Evolutionary conservation across 495 filamentous ascomycete species (phyloP).

Genomic region (Neohortaea acidophila): DNA sequence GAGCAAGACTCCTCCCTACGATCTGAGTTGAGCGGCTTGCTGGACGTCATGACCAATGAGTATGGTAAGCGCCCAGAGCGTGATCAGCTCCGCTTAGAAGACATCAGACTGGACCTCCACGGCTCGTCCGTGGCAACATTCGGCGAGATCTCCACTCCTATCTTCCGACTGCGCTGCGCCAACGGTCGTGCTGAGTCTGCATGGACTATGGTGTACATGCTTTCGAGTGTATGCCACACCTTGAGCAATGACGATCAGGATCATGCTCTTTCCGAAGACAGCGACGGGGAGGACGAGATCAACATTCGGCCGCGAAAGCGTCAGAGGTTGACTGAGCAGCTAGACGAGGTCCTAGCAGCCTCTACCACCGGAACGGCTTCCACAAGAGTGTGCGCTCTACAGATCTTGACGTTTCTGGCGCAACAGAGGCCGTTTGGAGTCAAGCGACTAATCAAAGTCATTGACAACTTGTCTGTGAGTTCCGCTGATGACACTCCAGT

Average conservation of each 20-base stretch:
- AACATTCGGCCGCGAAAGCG: conserved; percentile 11
- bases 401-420: conserved; percentile 61
- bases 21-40: conserved; percentile 24
- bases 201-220: conserved; percentile 38
- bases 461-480: conserved; percentile 35
- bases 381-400: conserved; percentile 36
- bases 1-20: conserved; percentile 18
- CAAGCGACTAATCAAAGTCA: conserved; percentile 26
- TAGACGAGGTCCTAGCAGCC: conserved; percentile 1
- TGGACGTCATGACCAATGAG: conserved; percentile 17
- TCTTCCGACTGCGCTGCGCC: conserved; percentile 29
- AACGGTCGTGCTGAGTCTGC: conserved; percentile 32
- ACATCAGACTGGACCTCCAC: conserved; percentile 11
- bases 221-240: conserved; percentile 35
- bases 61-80: conserved; percentile 14
- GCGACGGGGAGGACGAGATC: conserved; percentile 3
- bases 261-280: not conserved
- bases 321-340: conserved; percentile 3
- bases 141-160: conserved; percentile 9
- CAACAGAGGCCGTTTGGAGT: conserved; percentile 30
- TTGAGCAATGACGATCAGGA: conserved; percentile 9
- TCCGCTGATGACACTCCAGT: conserved; percentile 41
- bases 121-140: too few species aligned
- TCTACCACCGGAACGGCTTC: not conserved
- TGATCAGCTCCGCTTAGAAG: conserved; percentile 14